phyloP scores from a whole-genome alignment of 805 yeast genomes.

The Pachysolen tannophilus region DNA sequence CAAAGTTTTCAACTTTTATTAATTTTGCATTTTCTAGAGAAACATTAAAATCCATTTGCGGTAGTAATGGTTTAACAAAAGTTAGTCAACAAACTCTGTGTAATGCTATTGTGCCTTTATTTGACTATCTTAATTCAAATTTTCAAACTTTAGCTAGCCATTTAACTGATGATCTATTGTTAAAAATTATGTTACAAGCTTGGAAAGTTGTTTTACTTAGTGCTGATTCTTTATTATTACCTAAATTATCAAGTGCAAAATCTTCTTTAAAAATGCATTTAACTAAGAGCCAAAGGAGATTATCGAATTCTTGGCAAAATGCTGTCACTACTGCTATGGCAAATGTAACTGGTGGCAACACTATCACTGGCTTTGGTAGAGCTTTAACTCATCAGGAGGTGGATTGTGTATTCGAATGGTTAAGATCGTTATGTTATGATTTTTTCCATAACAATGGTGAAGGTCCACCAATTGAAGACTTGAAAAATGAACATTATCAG shows the following conservation, averaged over 20 bases:
- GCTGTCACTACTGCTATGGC: slow-evolving; percentile 43
- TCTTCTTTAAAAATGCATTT: slow-evolving; percentile 12
- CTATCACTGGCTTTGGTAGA: slow-evolving; percentile 42
- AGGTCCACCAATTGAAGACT: slow-evolving; percentile 63
- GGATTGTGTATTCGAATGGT: slow-evolving; percentile 66
- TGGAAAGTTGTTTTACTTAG: slow-evolving; percentile 70
- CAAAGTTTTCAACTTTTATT: slow-evolving; percentile 61
- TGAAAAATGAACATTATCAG: slow-evolving; percentile 59
- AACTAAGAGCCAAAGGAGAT: slow-evolving; percentile 6
- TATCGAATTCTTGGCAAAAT: slow-evolving; percentile 27
- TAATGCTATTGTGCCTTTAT: slow-evolving; percentile 64
- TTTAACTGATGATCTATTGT: slow-evolving; percentile 45
- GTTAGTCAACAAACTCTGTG: slow-evolving; percentile 43
- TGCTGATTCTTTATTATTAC: slow-evolving; percentile 68
- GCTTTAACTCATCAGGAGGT: slow-evolving; percentile 53
- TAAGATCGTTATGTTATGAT: slow-evolving; percentile 53
- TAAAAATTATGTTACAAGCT: slow-evolving; percentile 64
- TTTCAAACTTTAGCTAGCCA: slow-evolving; percentile 53
- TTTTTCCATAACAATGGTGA: slow-evolving; percentile 77
- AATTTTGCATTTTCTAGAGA: slow-evolving; percentile 19
- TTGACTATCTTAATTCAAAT: slow-evolving; percentile 65
- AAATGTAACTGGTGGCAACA: slow-evolving; percentile 32
- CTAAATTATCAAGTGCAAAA: slow-evolving; percentile 48
- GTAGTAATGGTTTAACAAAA: slow-evolving; percentile 32
- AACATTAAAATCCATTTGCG: slow-evolving; percentile 51